A percentile compares a stretch with the other conserved stretches of the same genome.
These are phyloP conservation scores for Phytophthora meadii DNA, from an alignment of 352 stramenopile genomes.

Conservation along the genomic window DNA sequence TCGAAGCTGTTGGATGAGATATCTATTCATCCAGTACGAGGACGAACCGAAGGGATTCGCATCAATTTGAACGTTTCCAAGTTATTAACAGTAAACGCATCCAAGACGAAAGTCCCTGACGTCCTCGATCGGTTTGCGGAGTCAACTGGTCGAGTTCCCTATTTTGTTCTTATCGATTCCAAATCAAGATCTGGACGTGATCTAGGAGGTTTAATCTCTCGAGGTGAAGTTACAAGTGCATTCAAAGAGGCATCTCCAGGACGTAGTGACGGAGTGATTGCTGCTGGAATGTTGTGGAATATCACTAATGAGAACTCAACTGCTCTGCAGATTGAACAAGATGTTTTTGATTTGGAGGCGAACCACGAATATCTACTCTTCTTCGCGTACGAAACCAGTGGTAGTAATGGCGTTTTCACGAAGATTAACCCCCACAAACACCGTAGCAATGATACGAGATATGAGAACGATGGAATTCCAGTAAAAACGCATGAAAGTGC, in stretches of 20 bases:
- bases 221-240: constrained; percentile 26
- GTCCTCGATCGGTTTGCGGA: constrained; percentile 28
- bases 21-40: constrained; percentile 42
- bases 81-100: constrained; percentile 30
- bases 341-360: constrained; percentile 43
- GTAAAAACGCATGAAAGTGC: constrained; percentile 60
- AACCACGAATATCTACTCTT: constrained; percentile 74
- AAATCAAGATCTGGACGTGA: constrained; percentile 41
- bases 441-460: constrained; percentile 47
- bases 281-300: constrained; percentile 49
- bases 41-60: constrained; percentile 50
- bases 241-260: constrained; percentile 31
- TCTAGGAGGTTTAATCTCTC: constrained; percentile 14
- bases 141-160: constrained; percentile 50
- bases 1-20: constrained; percentile 68
- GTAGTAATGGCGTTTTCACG: constrained; percentile 75
- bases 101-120: constrained; percentile 5
- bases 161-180: constrained; percentile 70
- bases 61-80: constrained; percentile 68
- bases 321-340: constrained; percentile 47
- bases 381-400: constrained; percentile 77
- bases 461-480: constrained; percentile 52
- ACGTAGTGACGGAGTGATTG: constrained; percentile 48
- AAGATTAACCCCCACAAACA: constrained; percentile 68
- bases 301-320: constrained; percentile 57